Percentiles rank a stretch among this genome's conserved stretches.
phyloP scores from a whole-genome alignment of 495 filamentous ascomycete species.

The Daldinia childiae region DNA sequence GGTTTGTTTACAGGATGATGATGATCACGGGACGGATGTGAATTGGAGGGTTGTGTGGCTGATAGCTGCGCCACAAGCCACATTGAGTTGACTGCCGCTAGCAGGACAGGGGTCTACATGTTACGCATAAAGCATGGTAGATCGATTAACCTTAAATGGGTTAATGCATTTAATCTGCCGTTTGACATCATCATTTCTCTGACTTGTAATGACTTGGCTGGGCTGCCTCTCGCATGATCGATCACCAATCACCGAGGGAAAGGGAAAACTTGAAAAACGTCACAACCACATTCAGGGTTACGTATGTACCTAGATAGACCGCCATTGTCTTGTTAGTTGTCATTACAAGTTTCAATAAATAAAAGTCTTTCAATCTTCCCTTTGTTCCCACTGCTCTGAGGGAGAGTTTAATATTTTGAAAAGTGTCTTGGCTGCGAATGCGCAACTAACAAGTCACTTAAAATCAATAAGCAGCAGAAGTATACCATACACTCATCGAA shows the following conservation, averaged over 20 bases:
- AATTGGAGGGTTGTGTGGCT: conserved; percentile 7
- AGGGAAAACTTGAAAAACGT: conserved; percentile 40
- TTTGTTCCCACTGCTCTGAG: conserved; percentile 16
- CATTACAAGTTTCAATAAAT: conserved; percentile 13
- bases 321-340: conserved; percentile 17
- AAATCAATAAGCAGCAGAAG: conserved; percentile 7
- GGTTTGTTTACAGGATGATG: neutral
- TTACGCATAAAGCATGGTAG: conserved; percentile 18
- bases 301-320: conserved; percentile 29
- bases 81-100: neutral
- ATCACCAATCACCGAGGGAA: conserved; percentile 16
- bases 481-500: neutral
- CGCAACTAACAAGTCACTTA: conserved; percentile 1
- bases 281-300: conserved; percentile 14
- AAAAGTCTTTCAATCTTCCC: conserved; percentile 17
- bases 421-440: conserved; percentile 5
- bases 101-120: conserved; percentile 7
- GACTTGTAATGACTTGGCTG: conserved; percentile 25
- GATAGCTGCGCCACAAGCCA: neutral
- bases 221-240: conserved; percentile 8
- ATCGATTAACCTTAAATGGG: conserved; percentile 27
- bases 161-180: conserved; percentile 20
- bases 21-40: neutral
- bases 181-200: conserved; percentile 39
- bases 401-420: conserved; percentile 23